These are phyloP conservation scores for Phytopythium vexans DNA, from an alignment of 352 stramenopile genomes.

Conservation along the genomic window DNA sequence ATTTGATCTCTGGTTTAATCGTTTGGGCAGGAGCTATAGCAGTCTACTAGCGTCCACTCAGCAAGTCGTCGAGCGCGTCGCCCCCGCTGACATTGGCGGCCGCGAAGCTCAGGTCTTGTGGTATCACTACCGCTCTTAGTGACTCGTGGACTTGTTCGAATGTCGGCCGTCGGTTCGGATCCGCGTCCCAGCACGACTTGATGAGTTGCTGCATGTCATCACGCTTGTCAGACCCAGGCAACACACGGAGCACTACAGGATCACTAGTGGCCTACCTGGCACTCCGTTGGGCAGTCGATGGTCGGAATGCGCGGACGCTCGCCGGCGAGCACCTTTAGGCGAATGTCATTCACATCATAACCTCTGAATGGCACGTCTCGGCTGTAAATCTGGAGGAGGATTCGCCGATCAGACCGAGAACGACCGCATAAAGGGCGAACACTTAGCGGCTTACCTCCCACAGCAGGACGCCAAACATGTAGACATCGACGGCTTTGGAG, in stretches of 20 bases:
- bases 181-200: slow-evolving; percentile 61
- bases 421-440: not conserved
- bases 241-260: not conserved
- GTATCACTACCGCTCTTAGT: slow-evolving; percentile 30
- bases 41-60: slow-evolving; percentile 29
- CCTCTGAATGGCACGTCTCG: slow-evolving; percentile 75
- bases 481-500: slow-evolving; percentile 90
- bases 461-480: slow-evolving; percentile 91
- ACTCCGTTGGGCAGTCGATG: slow-evolving; percentile 57
- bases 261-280: slow-evolving; percentile 26
- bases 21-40: too few relatives aligned
- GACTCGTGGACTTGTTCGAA: slow-evolving; percentile 60
- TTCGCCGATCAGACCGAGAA: not conserved
- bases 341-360: slow-evolving; percentile 73
- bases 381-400: slow-evolving; percentile 58
- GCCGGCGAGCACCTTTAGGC: slow-evolving; percentile 59
- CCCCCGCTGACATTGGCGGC: slow-evolving; percentile 35
- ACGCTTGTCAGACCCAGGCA: not conserved
- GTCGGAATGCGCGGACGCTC: slow-evolving; percentile 77
- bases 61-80: slow-evolving; percentile 55
- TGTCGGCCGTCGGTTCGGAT: slow-evolving; percentile 42
- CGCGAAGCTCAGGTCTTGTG: slow-evolving; percentile 25
- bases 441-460: slow-evolving; percentile 61
- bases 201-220: slow-evolving; percentile 42
- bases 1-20: not conserved